Percentiles rank a stretch among this genome's conserved stretches.
These are phyloP conservation scores for Hyphopichia wangnamkhiaoensis DNA, from an alignment of 1,139 yeast species.

Conservation along the genomic window DNA sequence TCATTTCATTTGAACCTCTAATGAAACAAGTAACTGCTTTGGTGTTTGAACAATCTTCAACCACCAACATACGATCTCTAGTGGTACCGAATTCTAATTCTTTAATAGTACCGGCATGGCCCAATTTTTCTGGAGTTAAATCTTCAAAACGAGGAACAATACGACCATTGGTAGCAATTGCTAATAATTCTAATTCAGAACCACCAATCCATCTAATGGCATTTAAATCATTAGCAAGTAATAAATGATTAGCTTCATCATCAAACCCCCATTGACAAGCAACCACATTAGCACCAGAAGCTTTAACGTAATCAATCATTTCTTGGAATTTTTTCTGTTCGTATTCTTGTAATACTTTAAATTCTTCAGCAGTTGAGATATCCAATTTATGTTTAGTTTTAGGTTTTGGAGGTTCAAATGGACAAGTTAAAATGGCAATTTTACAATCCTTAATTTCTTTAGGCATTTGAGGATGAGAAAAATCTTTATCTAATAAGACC, in stretches of 20 bases:
- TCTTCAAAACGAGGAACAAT: conserved; percentile 98
- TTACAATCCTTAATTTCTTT: conserved; percentile 76
- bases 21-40: conserved; percentile 92
- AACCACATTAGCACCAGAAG: conserved; percentile 91
- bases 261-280: conserved; percentile 99
- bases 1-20: conserved; percentile 97
- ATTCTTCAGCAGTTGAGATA: conserved; percentile 89
- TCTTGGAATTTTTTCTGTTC: conserved; percentile 89
- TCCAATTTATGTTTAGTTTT: conserved; percentile 97
- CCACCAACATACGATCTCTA: conserved; percentile 90
- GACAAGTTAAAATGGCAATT: conserved; percentile 94
- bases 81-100: conserved; percentile 97
- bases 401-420: conserved; percentile 99
- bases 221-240: conserved; percentile 83
- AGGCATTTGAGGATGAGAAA: conserved; percentile 98
- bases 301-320: conserved; percentile 86
- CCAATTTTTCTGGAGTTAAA: conserved; percentile 76
- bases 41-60: conserved; percentile 86
- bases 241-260: conserved; percentile 95
- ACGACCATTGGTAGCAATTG: conserved; percentile 96
- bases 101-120: conserved; percentile 79
- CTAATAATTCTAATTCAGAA: conserved; percentile 90
- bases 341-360: conserved; percentile 82
- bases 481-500: conserved; percentile 92
- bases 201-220: conserved; percentile 99